Evolutionary conservation across 2,329 filamentous ascomycete species (phyloP).

Genomic region (Botrytis paeoniae): DNA sequence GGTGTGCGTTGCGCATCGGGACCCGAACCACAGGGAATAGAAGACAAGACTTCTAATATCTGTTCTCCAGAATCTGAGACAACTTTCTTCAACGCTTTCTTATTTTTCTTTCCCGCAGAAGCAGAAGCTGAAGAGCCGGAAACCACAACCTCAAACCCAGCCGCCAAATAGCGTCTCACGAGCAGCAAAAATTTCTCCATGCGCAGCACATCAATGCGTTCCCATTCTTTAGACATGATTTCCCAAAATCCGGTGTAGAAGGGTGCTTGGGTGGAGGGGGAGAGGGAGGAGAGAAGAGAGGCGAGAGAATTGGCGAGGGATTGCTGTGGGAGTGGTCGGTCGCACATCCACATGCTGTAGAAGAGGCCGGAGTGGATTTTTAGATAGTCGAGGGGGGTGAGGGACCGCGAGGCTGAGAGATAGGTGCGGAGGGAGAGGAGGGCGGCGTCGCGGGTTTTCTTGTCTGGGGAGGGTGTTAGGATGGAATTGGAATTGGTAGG

Average conservation of each 20-base stretch:
- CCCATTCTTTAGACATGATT: constrained; percentile 67
- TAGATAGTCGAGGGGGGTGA: constrained; percentile 68
- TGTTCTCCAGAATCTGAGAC: constrained; percentile 23
- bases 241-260: constrained; percentile 67
- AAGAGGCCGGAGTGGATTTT: constrained; percentile 96
- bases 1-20: constrained; percentile 52
- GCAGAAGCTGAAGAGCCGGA: background rate
- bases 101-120: constrained; percentile 38
- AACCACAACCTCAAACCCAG: constrained; percentile 55
- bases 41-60: constrained; percentile 48
- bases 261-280: constrained; percentile 43
- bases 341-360: constrained; percentile 91
- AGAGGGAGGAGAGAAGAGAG: constrained; percentile 60
- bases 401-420: constrained; percentile 57
- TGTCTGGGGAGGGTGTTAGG: constrained; percentile 52
- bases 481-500: background rate
- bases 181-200: constrained; percentile 93
- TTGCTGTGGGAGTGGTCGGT: constrained; percentile 85
- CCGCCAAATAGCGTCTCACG: constrained; percentile 72
- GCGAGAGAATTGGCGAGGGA: constrained; percentile 76
- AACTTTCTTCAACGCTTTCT: constrained; percentile 32
- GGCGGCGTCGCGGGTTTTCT: constrained; percentile 72
- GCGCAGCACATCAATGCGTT: constrained; percentile 66
- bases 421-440: constrained; percentile 74
- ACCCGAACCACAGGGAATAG: constrained; percentile 39